Conservation (phyloP, 2,329 filamentous ascomycete genomes). For the Xylaria sp. region DNA sequence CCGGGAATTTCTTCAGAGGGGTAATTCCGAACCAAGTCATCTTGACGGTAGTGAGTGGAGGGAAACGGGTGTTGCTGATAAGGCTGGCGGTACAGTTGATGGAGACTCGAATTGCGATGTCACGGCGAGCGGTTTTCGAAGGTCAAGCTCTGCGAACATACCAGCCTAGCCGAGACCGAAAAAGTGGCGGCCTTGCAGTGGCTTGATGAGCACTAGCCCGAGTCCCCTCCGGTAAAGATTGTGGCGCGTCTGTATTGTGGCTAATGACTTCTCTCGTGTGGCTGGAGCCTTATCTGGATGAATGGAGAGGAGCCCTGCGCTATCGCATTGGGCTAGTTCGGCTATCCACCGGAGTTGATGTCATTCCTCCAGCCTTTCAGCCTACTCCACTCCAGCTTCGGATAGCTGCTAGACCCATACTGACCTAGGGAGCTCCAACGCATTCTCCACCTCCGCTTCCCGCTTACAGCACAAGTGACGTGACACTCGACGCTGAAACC, state of each 20-base stretch:
- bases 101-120: constrained; percentile 27
- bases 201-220: constrained; percentile 7
- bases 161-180: constrained; percentile 19
- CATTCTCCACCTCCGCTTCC: constrained; percentile 31
- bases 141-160: constrained; percentile 42
- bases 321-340: constrained; percentile 4
- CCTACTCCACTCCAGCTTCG: constrained; percentile 8
- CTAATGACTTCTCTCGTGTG: not conserved
- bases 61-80: constrained; percentile 50
- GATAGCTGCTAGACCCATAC: not conserved
- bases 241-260: constrained; percentile 11
- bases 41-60: constrained; percentile 58
- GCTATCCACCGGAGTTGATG: constrained; percentile 27
- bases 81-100: constrained; percentile 46
- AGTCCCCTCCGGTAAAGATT: not conserved
- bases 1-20: constrained; percentile 81
- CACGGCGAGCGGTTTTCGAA: constrained; percentile 47
- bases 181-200: constrained; percentile 29
- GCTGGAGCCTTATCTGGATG: not conserved
- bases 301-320: constrained; percentile 2
- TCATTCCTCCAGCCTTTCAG: constrained; percentile 27
- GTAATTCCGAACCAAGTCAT: constrained; percentile 78
- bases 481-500: constrained; percentile 38
- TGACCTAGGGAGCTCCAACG: constrained; percentile 22
- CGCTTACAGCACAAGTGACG: constrained; percentile 23